Evolutionary conservation across 2,329 filamentous ascomycete genomes (phyloP).

Genomic region (Ilyonectria robusta): DNA sequence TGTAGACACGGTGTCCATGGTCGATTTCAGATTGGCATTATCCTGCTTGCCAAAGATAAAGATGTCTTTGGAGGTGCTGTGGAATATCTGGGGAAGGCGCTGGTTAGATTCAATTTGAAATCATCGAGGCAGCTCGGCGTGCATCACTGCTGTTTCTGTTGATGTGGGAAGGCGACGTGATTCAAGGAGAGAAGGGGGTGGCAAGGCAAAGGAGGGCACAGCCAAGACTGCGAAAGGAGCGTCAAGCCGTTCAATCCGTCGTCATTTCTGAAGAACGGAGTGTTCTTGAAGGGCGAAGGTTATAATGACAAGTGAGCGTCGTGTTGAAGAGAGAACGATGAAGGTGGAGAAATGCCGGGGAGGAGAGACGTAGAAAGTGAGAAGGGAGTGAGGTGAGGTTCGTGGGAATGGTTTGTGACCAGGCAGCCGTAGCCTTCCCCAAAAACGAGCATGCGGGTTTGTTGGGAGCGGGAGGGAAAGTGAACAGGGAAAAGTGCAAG

Average conservation of each 20-base stretch:
- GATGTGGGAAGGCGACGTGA: conserved; percentile 21
- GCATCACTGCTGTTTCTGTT: conserved; percentile 24
- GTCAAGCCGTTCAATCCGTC: conserved; percentile 31
- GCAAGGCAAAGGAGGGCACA: conserved; percentile 19
- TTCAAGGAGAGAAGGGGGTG: conserved; percentile 26
- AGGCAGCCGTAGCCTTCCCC: conserved; percentile 9
- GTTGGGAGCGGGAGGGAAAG: background rate
- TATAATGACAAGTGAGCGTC: conserved; percentile 15
- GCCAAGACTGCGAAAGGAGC: conserved; percentile 31
- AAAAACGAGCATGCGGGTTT: background rate
- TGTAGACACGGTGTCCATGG: conserved; percentile 52
- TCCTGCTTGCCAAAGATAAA: conserved; percentile 36
- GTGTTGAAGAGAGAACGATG: conserved; percentile 24
- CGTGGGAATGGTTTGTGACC: background rate
- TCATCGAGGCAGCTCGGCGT: conserved; percentile 25
- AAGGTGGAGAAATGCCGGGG: conserved; percentile 5
- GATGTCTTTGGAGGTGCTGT: conserved; percentile 32
- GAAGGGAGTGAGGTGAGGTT: conserved; percentile 7
- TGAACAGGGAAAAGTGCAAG: background rate
- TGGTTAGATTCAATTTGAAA: conserved; percentile 46
- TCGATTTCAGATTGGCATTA: conserved; percentile 39
- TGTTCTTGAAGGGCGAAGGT: conserved; percentile 15
- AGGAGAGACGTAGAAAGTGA: conserved; percentile 10
- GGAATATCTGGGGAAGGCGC: conserved; percentile 49
- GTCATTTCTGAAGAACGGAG: conserved; percentile 28